Evolutionary conservation across 495 filamentous ascomycete species (phyloP), one percentile per base, ranked within the genome.

Genomic region (Trichoderma erinaceum): DNA sequence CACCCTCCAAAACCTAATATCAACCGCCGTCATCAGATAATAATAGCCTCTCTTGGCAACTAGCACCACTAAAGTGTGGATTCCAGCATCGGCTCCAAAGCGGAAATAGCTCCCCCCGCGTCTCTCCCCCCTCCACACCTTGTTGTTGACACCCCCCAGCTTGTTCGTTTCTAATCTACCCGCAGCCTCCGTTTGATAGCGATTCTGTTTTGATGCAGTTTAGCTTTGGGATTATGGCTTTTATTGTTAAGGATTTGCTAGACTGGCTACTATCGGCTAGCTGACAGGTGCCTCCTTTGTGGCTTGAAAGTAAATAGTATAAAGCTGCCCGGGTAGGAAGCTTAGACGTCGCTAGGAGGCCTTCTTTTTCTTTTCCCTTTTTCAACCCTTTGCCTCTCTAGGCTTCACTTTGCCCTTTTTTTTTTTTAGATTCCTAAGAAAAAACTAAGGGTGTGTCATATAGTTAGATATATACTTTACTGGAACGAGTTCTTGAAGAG

Each of bases 131-230:
- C 16, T 18, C 27, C 27, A 61, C 56, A 32, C 56, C 56, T 18
- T 1, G 6, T 18, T 1, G 6, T 25, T 61, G 56, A 48, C 27
- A 61, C 25, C 16, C 29, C 21, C 10, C n/a, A 1, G 5, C 16
- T 18, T 61, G 27, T 10, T 61, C 16, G n/a, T 23, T 25, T 12
- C 50, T 48, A 48, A 16, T 16, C 56, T 32, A 29, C 35, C 56
- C 56, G 56, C 56, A 13, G 56, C 56, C 56, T 61, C 56, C 56
- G 56, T 61, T 32, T 32, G 56, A 61, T 61, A 61, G 35, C 27
- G 25, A 21, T 21, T 32, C 11, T 48, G 44, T 16, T 48, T 48
- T 48, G 44, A 4, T 48, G 44, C 15, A 48, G 13, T 1, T n/a
- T n/a, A 15, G 25, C 23, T 61, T 7, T 61, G 8, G n/a, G 11